Percentiles rank a stretch among this genome's conserved stretches.
Conservation (phyloP, 768 basidiomycete species). For the Rhodocollybia butyracea region DNA sequence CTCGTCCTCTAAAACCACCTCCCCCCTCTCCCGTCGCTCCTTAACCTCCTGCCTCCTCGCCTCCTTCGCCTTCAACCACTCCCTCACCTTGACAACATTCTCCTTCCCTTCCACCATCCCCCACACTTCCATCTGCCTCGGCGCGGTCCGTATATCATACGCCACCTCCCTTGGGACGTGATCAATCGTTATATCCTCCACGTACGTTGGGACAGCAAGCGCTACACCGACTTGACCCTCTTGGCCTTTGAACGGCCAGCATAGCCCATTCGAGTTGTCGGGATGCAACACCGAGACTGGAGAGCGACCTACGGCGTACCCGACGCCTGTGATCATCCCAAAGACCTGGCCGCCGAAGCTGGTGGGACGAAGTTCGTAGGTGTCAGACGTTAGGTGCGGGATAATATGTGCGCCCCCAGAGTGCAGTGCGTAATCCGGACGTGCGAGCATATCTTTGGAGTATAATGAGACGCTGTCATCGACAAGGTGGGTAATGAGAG, state of each 20-base stretch:
- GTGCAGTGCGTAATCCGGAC: slow-evolving; percentile 82
- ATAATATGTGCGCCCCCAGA: slow-evolving; percentile 80
- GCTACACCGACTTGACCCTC: too few relatives aligned
- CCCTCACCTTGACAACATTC: slow-evolving; percentile 50
- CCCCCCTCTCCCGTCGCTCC: slow-evolving; percentile 26
- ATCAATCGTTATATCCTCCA: too few relatives aligned
- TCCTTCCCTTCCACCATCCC: slow-evolving; percentile 60
- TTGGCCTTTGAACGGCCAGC: too few relatives aligned
- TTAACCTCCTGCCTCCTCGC: slow-evolving; percentile 29
- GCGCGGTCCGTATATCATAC: slow-evolving; percentile 75
- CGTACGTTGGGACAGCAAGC: too few relatives aligned
- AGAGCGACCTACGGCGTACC: too few relatives aligned
- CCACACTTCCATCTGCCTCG: slow-evolving; percentile 68
- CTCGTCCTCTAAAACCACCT: too few relatives aligned
- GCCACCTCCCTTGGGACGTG: slow-evolving; percentile 84
- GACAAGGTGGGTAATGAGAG: neutral
- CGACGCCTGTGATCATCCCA: too few relatives aligned
- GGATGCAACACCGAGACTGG: too few relatives aligned
- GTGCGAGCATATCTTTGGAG: slow-evolving; percentile 74
- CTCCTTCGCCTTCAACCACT: slow-evolving; percentile 49
- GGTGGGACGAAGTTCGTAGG: slow-evolving; percentile 61
- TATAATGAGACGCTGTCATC: slow-evolving; percentile 67
- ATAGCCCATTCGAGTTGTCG: too few relatives aligned
- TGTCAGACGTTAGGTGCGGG: slow-evolving; percentile 79
- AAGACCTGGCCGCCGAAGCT: slow-evolving; percentile 45